phyloP scores from a whole-genome alignment of 108 stramenopile genomes.

The Skeletonema menzelii region DNA sequence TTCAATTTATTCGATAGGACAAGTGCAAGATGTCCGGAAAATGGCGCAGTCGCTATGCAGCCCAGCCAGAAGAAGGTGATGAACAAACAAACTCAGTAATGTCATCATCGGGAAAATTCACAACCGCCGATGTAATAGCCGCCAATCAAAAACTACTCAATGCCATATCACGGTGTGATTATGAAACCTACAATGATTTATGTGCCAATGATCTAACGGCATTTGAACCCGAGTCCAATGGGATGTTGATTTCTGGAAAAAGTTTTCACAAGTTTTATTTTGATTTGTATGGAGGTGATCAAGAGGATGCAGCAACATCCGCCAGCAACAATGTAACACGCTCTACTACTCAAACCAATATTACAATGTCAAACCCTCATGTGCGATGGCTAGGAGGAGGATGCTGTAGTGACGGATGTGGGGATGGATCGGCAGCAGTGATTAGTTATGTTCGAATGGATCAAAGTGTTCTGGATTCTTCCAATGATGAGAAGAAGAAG shows the following conservation, averaged over 20 bases:
- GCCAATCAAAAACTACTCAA: constrained; percentile 26
- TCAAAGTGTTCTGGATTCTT: constrained; percentile 3
- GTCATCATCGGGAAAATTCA: not conserved
- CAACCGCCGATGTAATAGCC: constrained; percentile 1
- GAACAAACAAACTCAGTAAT: not conserved
- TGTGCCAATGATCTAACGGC: constrained; percentile 28
- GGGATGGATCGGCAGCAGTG: constrained; percentile 21
- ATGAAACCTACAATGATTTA: constrained; percentile 18
- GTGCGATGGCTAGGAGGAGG: constrained; percentile 26
- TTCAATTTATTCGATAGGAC: too few species aligned
- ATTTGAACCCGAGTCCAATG: constrained; percentile 41
- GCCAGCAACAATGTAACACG: not conserved
- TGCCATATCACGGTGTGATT: constrained; percentile 26
- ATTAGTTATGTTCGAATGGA: constrained; percentile 35
- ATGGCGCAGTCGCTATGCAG: not conserved
- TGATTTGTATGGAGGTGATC: constrained; percentile 8
- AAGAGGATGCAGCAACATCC: not conserved
- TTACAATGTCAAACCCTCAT: constrained; percentile 36
- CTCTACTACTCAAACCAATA: constrained; percentile 7
- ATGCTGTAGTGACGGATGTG: not conserved
- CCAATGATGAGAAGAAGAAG: not conserved
- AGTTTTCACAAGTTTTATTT: constrained; percentile 50
- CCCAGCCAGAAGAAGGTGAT: not conserved
- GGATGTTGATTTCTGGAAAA: constrained; percentile 26
- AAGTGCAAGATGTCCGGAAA: not conserved